phyloP scores from a whole-genome alignment of 768 basidiomycete species.

The Phlebiopsis gigantea region DNA sequence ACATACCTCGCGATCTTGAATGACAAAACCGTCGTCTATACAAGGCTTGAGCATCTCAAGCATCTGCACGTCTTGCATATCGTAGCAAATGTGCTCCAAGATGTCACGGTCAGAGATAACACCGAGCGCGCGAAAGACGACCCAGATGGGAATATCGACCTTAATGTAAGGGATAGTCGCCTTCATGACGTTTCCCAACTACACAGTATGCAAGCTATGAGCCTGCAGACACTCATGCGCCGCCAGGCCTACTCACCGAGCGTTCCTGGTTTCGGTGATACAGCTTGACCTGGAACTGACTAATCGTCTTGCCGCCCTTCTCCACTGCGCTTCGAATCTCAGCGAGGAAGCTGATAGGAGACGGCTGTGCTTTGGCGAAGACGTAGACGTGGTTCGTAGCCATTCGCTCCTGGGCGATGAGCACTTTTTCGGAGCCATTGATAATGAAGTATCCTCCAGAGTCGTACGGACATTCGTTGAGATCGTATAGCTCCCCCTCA shows the following conservation, averaged over 20 bases:
- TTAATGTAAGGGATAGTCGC: slow-evolving; percentile 98
- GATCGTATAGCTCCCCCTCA: slow-evolving; percentile 78
- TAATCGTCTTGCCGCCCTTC: slow-evolving; percentile 96
- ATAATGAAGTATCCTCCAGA: slow-evolving; percentile 99
- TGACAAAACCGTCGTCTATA: slow-evolving; percentile 97
- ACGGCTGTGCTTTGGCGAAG: slow-evolving; percentile 96
- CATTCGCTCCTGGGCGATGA: slow-evolving; percentile 99
- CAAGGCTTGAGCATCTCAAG: slow-evolving; percentile 98
- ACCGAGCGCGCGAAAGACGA: slow-evolving; percentile 96
- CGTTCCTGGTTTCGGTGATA: slow-evolving; percentile 88
- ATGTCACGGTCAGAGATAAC: slow-evolving; percentile 98
- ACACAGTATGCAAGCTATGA: slow-evolving; percentile 1
- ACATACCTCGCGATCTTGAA: slow-evolving; percentile 89
- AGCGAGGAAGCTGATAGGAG: slow-evolving; percentile 91
- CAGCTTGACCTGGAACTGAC: slow-evolving; percentile 97
- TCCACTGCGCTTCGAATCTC: slow-evolving; percentile 98
- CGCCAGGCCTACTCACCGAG: slow-evolving; percentile 49
- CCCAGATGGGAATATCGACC: slow-evolving; percentile 97
- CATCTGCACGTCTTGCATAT: slow-evolving; percentile 93
- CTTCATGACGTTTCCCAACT: slow-evolving; percentile 92
- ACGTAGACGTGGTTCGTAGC: slow-evolving; percentile 99
- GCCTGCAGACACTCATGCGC: slow-evolving; percentile 1
- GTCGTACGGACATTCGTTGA: slow-evolving; percentile 98
- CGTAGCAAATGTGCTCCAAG: slow-evolving; percentile 97
- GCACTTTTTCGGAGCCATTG: slow-evolving; percentile 99